A percentile compares a stretch with the other conserved stretches of the same genome.
These are phyloP conservation scores for Xylariomycetidae sp. DNA, from an alignment of 2,329 filamentous ascomycete species.

Conservation along the genomic window DNA sequence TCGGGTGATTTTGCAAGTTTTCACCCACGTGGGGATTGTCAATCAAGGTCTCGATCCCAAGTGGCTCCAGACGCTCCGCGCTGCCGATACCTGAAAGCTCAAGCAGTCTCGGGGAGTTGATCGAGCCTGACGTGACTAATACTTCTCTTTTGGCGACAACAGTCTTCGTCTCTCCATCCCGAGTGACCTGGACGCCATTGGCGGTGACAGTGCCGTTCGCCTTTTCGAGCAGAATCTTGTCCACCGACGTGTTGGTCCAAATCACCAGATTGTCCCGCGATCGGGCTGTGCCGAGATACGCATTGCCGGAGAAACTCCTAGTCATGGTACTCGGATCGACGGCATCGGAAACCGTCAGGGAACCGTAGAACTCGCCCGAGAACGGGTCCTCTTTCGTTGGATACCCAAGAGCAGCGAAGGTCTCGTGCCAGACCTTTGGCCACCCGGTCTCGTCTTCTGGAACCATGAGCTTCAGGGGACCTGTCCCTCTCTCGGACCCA, in stretches of 20 bases:
- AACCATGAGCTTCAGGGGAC: constrained; percentile 1
- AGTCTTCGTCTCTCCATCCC: constrained; percentile 7
- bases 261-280: constrained; percentile 6
- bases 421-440: constrained; percentile 1
- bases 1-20: constrained; percentile 31
- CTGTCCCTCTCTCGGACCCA: neutral
- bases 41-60: constrained; percentile 25
- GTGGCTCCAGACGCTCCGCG: constrained; percentile 25
- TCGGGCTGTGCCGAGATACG: neutral
- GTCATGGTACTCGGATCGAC: neutral
- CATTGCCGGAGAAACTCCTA: neutral
- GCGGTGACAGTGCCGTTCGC: neutral
- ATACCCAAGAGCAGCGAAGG: constrained; percentile 1
- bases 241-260: constrained; percentile 4
- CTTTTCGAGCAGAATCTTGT: constrained; percentile 9
- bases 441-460: constrained; percentile 1
- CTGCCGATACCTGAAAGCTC: constrained; percentile 37
- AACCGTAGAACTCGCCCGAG: neutral
- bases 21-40: constrained; percentile 33
- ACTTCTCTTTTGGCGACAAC: constrained; percentile 31
- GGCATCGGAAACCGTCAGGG: neutral
- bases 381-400: neutral
- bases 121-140: constrained; percentile 34
- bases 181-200: constrained; percentile 6
- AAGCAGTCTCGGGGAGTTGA: constrained; percentile 37